phyloP scores from a whole-genome alignment of 75 land plant genomes.

The Larix kaempferi region DNA sequence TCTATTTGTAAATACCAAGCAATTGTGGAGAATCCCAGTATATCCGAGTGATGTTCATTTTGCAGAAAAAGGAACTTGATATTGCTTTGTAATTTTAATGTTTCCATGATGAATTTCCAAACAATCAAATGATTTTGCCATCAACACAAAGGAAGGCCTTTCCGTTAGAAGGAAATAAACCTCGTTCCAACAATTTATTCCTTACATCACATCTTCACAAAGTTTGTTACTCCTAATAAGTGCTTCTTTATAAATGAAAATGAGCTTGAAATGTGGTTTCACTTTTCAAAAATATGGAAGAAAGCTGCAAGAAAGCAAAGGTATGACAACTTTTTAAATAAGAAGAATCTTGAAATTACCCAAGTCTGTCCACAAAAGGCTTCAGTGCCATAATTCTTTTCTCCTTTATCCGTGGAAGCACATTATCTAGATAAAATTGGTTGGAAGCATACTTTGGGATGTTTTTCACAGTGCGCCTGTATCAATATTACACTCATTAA shows the following conservation, averaged over 20 bases:
- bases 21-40: not conserved
- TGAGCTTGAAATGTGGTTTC: not conserved
- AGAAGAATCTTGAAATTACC: constrained; percentile 39
- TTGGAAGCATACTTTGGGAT: constrained; percentile 97
- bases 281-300: not conserved
- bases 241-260: not conserved
- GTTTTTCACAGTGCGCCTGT: constrained; percentile 89
- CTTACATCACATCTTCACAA: not conserved
- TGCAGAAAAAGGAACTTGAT: not conserved
- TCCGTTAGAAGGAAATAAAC: not conserved
- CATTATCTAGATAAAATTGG: constrained; percentile 90
- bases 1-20: too few species aligned
- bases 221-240: not conserved
- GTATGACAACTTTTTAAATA: not conserved
- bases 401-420: constrained; percentile 91
- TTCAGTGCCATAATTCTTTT: constrained; percentile 96
- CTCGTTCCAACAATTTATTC: too few species aligned
- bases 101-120: not conserved
- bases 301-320: not conserved
- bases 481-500: not conserved
- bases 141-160: not conserved
- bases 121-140: not conserved
- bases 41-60: not conserved
- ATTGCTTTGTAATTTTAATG: not conserved
- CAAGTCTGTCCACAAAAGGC: constrained; percentile 98